These are phyloP conservation scores for Ziziphus jujuba DNA, from an alignment of 306 rosid species.

Conservation along the genomic window DNA sequence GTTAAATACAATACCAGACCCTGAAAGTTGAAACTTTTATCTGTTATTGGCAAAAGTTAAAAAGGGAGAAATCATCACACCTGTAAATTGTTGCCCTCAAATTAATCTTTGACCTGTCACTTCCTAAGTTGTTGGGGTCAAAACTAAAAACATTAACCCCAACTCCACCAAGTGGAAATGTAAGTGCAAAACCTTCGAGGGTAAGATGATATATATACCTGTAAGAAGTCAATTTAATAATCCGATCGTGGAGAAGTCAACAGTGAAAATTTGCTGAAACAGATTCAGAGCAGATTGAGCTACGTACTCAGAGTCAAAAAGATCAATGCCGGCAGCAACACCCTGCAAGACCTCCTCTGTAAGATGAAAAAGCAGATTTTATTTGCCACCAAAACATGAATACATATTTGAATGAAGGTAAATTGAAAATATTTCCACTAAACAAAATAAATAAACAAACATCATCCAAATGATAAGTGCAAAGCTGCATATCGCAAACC, in stretches of 20 bases:
- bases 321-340: constrained; percentile 78
- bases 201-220: constrained; percentile 78
- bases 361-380: constrained; percentile 29
- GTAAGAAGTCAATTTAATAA: constrained; percentile 25
- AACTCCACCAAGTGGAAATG: constrained; percentile 55
- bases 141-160: constrained; percentile 34
- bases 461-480: background rate
- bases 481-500: background rate
- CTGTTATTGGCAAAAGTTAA: background rate
- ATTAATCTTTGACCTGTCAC: constrained; percentile 72
- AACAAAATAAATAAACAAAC: background rate
- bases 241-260: constrained; percentile 14
- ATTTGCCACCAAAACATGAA: constrained; percentile 13
- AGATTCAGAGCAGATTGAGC: constrained; percentile 23
- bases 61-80: constrained; percentile 31
- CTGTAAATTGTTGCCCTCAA: constrained; percentile 75
- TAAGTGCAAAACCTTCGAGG: constrained; percentile 81
- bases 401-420: constrained; percentile 19
- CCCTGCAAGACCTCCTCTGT: constrained; percentile 98
- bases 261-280: background rate
- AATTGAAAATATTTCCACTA: constrained; percentile 1
- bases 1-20: no score
- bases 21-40: background rate
- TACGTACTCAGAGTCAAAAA: constrained; percentile 82
- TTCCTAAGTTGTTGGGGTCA: constrained; percentile 39